Evolutionary conservation across 1,284 basidiomycete species (phyloP), one percentile per base, ranked within the genome.

Genomic region (Laetiporus sulphureus): DNA sequence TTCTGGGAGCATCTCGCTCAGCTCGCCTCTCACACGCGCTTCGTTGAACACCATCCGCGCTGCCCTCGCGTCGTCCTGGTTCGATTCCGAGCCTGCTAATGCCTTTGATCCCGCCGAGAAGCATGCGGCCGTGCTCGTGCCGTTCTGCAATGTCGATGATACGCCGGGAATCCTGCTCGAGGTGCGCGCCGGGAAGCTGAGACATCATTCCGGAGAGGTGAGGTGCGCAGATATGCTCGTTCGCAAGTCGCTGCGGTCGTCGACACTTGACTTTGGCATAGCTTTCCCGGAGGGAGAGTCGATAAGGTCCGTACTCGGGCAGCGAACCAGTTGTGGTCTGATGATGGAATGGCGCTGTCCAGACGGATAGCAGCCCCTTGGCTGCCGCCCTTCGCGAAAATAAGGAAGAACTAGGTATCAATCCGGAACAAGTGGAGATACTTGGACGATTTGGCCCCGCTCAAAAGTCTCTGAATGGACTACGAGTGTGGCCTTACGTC

Each of bases 161-260:
- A 63, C 62, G 13, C 80, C 86, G 0, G 79, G 84, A 5, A 71
- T 90, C 15, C 58, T 89, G 29, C 69, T 88, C 15, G 78, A 88
- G 57, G 73, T 90, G 22, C 69, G 86, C 48, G 81, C n/a, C n/a
- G n/a, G 77, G n/a, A 72, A 73, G 44, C 60, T 88, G 42, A 69
- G 84, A 49, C 72, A 68, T 27, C 86, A 89, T 62, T 79, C 82
- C 0, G 85, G 87, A n/a, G 84, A 89, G 68, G 77, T 89, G 25
- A 85, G 86, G 86, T 84, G 55, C 50, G 73, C 50, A 10, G 34
- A 10, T 5, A 16, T 34, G 13, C 12, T 19, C 12, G 4, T 13
- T 24, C 5, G n/a, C 15, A 32, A 16, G 6, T n/a, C 5, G n/a
- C 18, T 21, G 15, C 29, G 2, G 27, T n/a, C 29, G 31, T 10